Evolutionary conservation across 129 eudicot species (phyloP).

Genomic region (Saussurea involucrata): DNA sequence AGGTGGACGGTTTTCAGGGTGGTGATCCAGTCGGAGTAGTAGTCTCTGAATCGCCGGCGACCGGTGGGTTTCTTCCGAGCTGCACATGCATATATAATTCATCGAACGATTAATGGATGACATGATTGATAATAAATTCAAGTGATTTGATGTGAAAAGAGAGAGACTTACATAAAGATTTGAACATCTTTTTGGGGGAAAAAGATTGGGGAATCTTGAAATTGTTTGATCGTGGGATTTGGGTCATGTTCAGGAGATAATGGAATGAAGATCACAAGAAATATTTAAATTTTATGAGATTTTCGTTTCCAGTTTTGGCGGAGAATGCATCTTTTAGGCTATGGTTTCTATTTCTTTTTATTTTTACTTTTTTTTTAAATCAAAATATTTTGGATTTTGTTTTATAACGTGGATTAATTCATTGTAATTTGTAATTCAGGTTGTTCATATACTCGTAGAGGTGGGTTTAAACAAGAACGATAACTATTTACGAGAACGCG

Average conservation of each 20-base stretch:
- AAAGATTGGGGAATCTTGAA: not conserved
- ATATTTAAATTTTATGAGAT: not conserved
- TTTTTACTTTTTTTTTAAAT: too few species aligned
- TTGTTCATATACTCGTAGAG: too few species aligned
- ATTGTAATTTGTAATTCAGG: too few species aligned
- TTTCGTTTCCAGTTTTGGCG: not conserved
- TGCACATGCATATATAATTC: constrained; percentile 2
- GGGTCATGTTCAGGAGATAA: not conserved
- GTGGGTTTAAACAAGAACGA: too few species aligned
- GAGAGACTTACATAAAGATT: constrained; percentile 27
- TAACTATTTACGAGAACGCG: too few species aligned
- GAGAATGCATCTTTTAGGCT: not conserved
- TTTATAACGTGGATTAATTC: too few species aligned
- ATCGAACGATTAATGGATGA: not conserved
- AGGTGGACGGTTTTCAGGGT: constrained; percentile 60
- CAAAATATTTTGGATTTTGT: too few species aligned
- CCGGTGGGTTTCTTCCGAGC: constrained; percentile 41
- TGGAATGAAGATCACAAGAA: not conserved
- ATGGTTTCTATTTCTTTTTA: too few species aligned
- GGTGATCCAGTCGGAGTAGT: constrained; percentile 61
- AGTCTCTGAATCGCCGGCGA: constrained; percentile 52
- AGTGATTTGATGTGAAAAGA: not conserved
- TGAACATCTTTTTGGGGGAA: constrained; percentile 28
- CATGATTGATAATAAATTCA: not conserved
- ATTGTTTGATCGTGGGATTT: not conserved